Percentiles rank a stretch among this genome's conserved stretches.
phyloP scores from a whole-genome alignment of 345 rosid genomes.

The Firmiana major region DNA sequence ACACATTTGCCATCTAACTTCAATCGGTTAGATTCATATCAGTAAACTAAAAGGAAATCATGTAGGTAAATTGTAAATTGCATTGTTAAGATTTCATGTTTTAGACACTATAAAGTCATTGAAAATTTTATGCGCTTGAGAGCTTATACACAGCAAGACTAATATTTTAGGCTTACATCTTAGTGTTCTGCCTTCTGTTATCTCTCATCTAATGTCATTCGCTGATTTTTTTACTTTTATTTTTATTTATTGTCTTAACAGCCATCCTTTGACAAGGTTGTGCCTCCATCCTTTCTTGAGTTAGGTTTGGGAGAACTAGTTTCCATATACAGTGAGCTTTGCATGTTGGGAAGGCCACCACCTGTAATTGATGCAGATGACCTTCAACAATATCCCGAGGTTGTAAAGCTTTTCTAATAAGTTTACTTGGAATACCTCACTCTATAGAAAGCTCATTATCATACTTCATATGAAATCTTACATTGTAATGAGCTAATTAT shows the following conservation, averaged over 20 bases:
- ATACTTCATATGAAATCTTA: background rate
- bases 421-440: no score
- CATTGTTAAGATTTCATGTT: background rate
- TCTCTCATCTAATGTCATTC: background rate
- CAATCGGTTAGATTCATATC: background rate
- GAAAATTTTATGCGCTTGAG: background rate
- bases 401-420: conserved; percentile 14
- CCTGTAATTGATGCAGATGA: conserved; percentile 67
- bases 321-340: conserved; percentile 66
- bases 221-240: background rate
- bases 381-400: conserved; percentile 82
- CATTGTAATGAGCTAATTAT: background rate
- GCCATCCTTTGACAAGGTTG: conserved; percentile 73
- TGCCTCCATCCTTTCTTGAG: conserved; percentile 69
- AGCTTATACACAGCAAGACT: background rate
- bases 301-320: conserved; percentile 69
- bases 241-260: conserved; percentile 31
- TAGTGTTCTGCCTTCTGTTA: background rate
- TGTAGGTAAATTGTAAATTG: background rate
- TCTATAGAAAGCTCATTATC: background rate
- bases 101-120: background rate
- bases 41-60: background rate
- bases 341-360: conserved; percentile 61
- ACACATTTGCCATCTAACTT: background rate
- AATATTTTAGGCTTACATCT: background rate